Evolutionary conservation across 164 flowering plant species (phyloP).

Genomic region (Vitis cinerea): DNA sequence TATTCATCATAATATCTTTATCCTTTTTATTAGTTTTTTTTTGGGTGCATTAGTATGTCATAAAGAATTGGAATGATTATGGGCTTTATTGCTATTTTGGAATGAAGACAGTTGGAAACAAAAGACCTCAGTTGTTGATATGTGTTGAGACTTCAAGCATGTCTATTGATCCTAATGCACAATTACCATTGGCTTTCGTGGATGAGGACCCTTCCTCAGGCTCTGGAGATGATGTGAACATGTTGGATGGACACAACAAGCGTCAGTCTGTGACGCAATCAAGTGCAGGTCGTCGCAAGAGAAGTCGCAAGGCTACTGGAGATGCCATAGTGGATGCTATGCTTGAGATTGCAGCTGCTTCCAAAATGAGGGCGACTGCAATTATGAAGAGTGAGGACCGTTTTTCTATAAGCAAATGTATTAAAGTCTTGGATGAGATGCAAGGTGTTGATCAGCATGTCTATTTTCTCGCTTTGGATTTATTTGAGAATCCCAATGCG

Average conservation of each 20-base stretch:
- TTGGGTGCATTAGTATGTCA: background rate
- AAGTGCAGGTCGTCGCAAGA: conserved; percentile 53
- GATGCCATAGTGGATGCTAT: conserved; percentile 81
- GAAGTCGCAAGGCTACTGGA: conserved; percentile 62
- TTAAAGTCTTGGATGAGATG: conserved; percentile 64
- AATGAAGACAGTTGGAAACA: conserved; percentile 23
- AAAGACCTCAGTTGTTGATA: conserved; percentile 9
- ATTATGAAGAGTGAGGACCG: conserved; percentile 58
- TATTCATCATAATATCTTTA: no score
- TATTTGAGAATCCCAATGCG: conserved; percentile 62
- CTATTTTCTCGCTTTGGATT: conserved; percentile 68
- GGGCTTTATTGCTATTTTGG: conserved; percentile 21
- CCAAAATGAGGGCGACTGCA: conserved; percentile 68
- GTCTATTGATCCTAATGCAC: conserved; percentile 42
- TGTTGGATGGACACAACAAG: conserved; percentile 63
- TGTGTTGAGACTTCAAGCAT: conserved; percentile 33
- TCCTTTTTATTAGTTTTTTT: no score
- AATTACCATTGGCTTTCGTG: conserved; percentile 18
- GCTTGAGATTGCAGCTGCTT: conserved; percentile 81
- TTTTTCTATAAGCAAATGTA: conserved; percentile 75
- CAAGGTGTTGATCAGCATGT: conserved; percentile 59
- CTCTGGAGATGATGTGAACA: conserved; percentile 61
- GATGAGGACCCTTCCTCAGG: conserved; percentile 72
- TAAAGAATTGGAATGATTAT: conserved; percentile 14
- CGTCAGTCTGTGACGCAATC: conserved; percentile 41